Percentiles rank a stretch among this genome's conserved stretches.
phyloP scores from a whole-genome alignment of 148 eudicot genomes.

The Talinum fruticosum region DNA sequence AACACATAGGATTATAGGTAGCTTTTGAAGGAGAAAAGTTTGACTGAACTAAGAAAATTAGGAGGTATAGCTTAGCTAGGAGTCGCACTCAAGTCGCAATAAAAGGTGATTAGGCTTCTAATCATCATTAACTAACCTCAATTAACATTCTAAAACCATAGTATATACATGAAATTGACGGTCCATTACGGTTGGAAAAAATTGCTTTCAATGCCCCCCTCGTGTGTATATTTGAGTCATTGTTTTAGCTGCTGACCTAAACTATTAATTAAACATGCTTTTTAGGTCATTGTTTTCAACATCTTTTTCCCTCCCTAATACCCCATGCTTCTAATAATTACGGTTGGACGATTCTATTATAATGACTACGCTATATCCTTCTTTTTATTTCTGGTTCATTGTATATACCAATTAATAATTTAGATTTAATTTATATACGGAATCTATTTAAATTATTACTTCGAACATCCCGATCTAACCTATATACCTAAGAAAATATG shows the following conservation, averaged over 20 bases:
- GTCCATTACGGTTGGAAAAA: background rate
- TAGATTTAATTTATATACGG: too few relatives aligned
- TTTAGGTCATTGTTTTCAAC: slow-evolving; percentile 5
- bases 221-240: slow-evolving; percentile 11
- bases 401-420: too few relatives aligned
- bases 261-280: slow-evolving; percentile 10
- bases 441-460: too few relatives aligned
- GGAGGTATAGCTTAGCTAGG: background rate
- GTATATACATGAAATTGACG: background rate
- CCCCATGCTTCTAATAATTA: slow-evolving; percentile 23
- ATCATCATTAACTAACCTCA: slow-evolving; percentile 13
- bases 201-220: slow-evolving; percentile 1
- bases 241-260: slow-evolving; percentile 7
- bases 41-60: slow-evolving; percentile 16
- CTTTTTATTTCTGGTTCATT: background rate
- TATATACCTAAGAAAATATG: too few relatives aligned
- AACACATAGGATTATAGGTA: background rate
- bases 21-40: slow-evolving; percentile 11
- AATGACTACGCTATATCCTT: background rate
- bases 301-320: slow-evolving; percentile 7
- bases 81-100: slow-evolving; percentile 16
- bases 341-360: background rate
- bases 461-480: too few relatives aligned
- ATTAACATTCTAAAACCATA: slow-evolving; percentile 5
- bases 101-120: slow-evolving; percentile 22